Evolutionary conservation across 805 yeast genomes (phyloP), one percentile per base, ranked within the genome.

Genomic region (Metschnikowia matae): DNA sequence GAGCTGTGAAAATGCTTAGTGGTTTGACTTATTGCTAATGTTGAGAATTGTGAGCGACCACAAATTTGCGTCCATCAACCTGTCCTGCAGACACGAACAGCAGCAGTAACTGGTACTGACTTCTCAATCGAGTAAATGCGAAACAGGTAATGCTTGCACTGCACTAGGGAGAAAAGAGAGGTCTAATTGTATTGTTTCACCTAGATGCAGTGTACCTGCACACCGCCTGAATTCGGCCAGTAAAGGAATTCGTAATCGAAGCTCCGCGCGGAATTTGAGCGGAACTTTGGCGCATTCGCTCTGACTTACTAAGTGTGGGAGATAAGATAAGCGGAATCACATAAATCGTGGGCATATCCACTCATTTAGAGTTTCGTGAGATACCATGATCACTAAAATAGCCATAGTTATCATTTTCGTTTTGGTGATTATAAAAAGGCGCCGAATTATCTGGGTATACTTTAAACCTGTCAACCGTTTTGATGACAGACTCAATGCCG

Each of bases 401-500:
- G 45, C 29, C 3, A 15, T 33, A 8, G 26, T 33, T 32, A 18
- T 33, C 18, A 21, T 42, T 20, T 14, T 20, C 17, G 3, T 42
- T n/a, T 21, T 42, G 37, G 38, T 20, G 15, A 13, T 33, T n/a
- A 13, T 23, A 7, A 20, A 26, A 26, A 8, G 20, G 11, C 8
- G 32, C 8, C 31, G 21, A 10, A 32, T 15, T n/a, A 10, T 33
- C 4, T n/a, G 20, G 38, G 29, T 14, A 4, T 18, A 23, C 21
- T 23, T 32, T 17, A 23, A 26, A 7, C 33, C 14, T 14, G 23
- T 17, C 8, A 17, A 3, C 14, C 21, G 23, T 10, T 44, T 35
- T 23, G 40, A 44, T 6, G 34, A 44, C n/a, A 26, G 49, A 26
- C 38, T 51, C 15, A 20, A 48, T 13, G 48, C 60, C 5, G 51